A percentile compares a stretch with the other conserved stretches of the same genome.
phyloP scores from a whole-genome alignment of 805 yeast genomes.

The Candida coleopterorum region DNA sequence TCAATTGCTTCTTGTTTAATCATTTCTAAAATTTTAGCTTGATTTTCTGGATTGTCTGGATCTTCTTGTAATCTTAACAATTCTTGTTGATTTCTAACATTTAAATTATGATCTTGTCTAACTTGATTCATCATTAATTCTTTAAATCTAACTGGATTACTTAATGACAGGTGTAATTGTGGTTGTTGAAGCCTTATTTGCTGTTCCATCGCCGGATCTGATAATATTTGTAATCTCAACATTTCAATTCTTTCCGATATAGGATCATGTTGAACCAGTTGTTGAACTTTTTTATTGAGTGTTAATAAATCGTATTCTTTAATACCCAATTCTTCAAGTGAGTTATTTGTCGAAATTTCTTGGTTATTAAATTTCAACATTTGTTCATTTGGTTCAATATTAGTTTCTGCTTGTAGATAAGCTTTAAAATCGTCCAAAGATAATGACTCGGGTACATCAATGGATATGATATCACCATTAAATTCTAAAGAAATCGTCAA shows the following conservation, averaged over 20 bases:
- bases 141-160: conserved; percentile 47
- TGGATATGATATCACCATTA: conserved; percentile 25
- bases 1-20: conserved; percentile 70
- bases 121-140: conserved; percentile 29
- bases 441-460: conserved; percentile 67
- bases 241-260: conserved; percentile 38
- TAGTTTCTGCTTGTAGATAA: conserved; percentile 66
- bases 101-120: conserved; percentile 17
- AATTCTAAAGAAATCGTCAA: conserved; percentile 21
- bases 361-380: conserved; percentile 45
- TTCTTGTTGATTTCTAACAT: conserved; percentile 33
- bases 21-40: conserved; percentile 58
- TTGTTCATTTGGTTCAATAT: conserved; percentile 43
- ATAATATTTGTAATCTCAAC: conserved; percentile 44
- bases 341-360: conserved; percentile 17
- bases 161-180: conserved; percentile 38
- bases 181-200: conserved; percentile 42
- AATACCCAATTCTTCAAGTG: conserved; percentile 45
- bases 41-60: conserved; percentile 70
- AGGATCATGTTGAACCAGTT: conserved; percentile 7
- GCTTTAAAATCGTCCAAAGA: conserved; percentile 66
- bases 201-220: conserved; percentile 34
- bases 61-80: conserved; percentile 50
- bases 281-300: conserved; percentile 16
- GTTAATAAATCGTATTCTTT: conserved; percentile 58